Conservation (phyloP, 2,329 filamentous ascomycete genomes). For the Trichoderma brevicompactum region DNA sequence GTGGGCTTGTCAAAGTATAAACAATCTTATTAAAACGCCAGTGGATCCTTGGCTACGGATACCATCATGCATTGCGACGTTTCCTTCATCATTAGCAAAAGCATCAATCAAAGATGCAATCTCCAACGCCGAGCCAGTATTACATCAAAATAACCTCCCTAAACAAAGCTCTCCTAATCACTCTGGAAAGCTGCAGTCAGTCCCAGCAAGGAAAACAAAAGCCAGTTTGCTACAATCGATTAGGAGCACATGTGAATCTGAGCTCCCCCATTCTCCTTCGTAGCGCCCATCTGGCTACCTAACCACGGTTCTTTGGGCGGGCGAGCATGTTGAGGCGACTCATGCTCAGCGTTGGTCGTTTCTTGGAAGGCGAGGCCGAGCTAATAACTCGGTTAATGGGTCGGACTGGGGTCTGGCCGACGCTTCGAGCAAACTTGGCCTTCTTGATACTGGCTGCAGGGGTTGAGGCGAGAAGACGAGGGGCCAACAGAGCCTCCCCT, state of each 20-base stretch:
- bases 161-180: too few species aligned
- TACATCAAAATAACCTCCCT: neutral
- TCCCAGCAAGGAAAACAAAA: neutral
- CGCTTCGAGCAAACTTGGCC: constrained; percentile 37
- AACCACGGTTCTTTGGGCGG: constrained; percentile 61
- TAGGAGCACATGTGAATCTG: neutral
- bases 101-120: constrained; percentile 11
- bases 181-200: neutral
- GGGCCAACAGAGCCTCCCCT: constrained; percentile 57
- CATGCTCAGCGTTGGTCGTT: constrained; percentile 56
- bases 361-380: constrained; percentile 55
- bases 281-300: constrained; percentile 29
- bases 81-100: constrained; percentile 23
- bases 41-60: constrained; percentile 29
- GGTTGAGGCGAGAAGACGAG: constrained; percentile 48
- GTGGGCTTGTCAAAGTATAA: constrained; percentile 32
- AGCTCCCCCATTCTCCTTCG: constrained; percentile 7
- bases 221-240: neutral
- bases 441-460: constrained; percentile 47
- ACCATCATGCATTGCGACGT: constrained; percentile 21
- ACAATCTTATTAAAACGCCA: constrained; percentile 38
- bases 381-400: constrained; percentile 6
- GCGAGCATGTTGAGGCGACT: constrained; percentile 66
- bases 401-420: constrained; percentile 34
- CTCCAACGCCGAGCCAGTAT: constrained; percentile 9